These are phyloP conservation scores for Cinchona pubescens DNA, from an alignment of 257 asterid species.

Conservation along the genomic window DNA sequence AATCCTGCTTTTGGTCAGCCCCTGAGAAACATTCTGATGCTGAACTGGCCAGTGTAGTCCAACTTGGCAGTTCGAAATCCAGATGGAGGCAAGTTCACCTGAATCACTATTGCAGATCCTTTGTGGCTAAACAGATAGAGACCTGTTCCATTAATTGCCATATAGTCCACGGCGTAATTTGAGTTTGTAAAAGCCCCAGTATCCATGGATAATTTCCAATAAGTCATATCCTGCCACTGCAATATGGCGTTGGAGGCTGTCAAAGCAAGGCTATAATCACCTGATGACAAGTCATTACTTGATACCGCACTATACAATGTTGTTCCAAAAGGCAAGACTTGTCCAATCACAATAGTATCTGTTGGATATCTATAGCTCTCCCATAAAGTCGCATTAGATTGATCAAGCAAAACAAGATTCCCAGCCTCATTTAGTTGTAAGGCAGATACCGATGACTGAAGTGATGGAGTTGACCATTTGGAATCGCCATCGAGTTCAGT, in stretches of 20 bases:
- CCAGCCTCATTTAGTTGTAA: conserved; percentile 50
- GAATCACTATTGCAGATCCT: conserved; percentile 44
- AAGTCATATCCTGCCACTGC: conserved; percentile 43
- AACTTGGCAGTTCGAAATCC: conserved; percentile 43
- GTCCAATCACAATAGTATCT: conserved; percentile 63
- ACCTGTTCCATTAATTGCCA: conserved; percentile 49
- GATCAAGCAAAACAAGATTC: conserved; percentile 60
- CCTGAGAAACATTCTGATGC: conserved; percentile 43
- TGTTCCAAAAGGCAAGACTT: conserved; percentile 28
- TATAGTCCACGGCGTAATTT: conserved; percentile 31
- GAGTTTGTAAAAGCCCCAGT: conserved; percentile 28
- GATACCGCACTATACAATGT: conserved; percentile 36
- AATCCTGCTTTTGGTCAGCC: conserved; percentile 27
- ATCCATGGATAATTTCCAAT: conserved; percentile 68
- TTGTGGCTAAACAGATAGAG: conserved; percentile 42
- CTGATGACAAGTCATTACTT: conserved; percentile 39
- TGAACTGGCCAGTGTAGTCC: conserved; percentile 55
- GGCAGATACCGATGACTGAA: conserved; percentile 28
- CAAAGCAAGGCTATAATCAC: conserved; percentile 41
- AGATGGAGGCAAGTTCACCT: conserved; percentile 36
- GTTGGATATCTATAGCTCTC: conserved; percentile 64
- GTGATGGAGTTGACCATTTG: conserved; percentile 55
- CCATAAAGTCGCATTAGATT: conserved; percentile 48
- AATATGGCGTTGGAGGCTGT: conserved; percentile 44
- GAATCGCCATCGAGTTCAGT: conserved; percentile 30